These are phyloP conservation scores for Xylaria sp. DNA, from an alignment of 2,329 filamentous ascomycete species.

Conservation along the genomic window DNA sequence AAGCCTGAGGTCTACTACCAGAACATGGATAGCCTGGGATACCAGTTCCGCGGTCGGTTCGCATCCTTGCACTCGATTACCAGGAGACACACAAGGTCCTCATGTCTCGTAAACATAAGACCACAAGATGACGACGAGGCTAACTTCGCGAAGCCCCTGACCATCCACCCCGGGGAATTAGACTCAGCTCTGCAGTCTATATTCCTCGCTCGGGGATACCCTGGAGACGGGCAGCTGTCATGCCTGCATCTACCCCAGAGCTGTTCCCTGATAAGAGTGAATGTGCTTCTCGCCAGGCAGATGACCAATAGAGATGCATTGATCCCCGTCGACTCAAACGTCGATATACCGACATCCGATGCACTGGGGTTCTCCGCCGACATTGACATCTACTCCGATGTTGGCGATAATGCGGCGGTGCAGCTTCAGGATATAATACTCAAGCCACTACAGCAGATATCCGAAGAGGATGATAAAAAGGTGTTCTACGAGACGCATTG, in stretches of 20 bases:
- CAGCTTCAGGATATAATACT: slow-evolving; percentile 9
- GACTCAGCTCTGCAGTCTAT: neutral
- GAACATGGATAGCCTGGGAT: neutral
- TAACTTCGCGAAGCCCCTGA: neutral
- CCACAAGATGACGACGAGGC: neutral
- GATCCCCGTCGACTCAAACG: neutral
- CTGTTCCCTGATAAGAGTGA: no score
- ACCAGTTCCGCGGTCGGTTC: neutral
- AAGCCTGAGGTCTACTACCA: neutral
- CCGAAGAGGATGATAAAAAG: slow-evolving; percentile 14
- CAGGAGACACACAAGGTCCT: neutral
- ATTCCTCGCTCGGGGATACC: neutral
- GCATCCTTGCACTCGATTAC: neutral
- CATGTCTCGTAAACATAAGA: neutral
- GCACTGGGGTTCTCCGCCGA: neutral
- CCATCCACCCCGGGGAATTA: neutral
- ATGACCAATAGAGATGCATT: no score
- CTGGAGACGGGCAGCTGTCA: neutral
- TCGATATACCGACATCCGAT: neutral
- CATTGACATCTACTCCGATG: slow-evolving; percentile 3
- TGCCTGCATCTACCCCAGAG: no score
- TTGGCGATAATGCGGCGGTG: neutral
- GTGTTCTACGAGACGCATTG: slow-evolving; percentile 19
- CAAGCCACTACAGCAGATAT: slow-evolving; percentile 4
- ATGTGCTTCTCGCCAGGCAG: no score